phyloP scores from a whole-genome alignment of 257 asterid genomes.

The Przewalskia tangutica region DNA sequence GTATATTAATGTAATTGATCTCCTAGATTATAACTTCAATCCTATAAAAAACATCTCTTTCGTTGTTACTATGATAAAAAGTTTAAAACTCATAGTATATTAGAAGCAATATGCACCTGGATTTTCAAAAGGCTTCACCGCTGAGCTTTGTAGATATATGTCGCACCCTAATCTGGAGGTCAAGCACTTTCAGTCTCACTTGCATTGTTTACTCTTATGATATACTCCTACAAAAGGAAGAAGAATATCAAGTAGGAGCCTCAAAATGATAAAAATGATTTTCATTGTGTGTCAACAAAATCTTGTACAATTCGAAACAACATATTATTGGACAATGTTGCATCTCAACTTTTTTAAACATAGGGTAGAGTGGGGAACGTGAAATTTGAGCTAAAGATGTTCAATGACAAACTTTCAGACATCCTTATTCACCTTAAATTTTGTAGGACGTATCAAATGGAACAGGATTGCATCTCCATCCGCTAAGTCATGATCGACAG shows the following conservation, averaged over 20 bases:
- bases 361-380: no score
- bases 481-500: slow-evolving; percentile 70
- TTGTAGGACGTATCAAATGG: slow-evolving; percentile 46
- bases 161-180: not conserved
- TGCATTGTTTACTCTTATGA: slow-evolving; percentile 25
- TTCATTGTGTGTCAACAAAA: no score
- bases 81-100: no score
- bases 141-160: not conserved
- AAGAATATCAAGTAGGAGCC: not conserved
- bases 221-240: slow-evolving; percentile 27
- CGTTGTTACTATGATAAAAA: not conserved
- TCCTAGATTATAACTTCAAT: not conserved
- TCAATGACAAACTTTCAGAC: not conserved
- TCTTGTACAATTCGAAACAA: not conserved
- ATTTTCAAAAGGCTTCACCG: not conserved
- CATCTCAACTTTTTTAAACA: not conserved
- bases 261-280: not conserved
- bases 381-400: not conserved
- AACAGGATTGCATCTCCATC: slow-evolving; percentile 85
- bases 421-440: slow-evolving; percentile 38
- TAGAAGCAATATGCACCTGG: not conserved
- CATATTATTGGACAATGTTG: not conserved
- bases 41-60: not conserved
- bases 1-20: not conserved
- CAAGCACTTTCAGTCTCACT: slow-evolving; percentile 2